A percentile compares a stretch with the other conserved stretches of the same genome.
These are phyloP conservation scores for Suhomyces bolitotheri DNA, from an alignment of 1,139 yeast species.

Conservation along the genomic window DNA sequence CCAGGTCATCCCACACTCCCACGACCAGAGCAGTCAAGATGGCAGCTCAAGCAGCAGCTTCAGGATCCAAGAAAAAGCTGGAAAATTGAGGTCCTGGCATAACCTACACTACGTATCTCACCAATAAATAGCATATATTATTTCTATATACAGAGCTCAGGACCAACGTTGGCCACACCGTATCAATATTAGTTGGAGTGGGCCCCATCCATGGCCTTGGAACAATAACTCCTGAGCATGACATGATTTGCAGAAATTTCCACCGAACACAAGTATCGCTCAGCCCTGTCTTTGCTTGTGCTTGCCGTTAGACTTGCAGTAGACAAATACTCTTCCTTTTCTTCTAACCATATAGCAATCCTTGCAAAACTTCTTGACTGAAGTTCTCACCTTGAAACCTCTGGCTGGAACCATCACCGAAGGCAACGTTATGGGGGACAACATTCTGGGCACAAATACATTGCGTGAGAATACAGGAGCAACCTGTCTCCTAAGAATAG, in stretches of 20 bases:
- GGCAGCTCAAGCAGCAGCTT: constrained; percentile 20
- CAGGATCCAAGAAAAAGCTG: constrained; percentile 3
- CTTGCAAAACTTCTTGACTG: constrained; percentile 88
- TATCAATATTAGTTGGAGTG: too few relatives aligned
- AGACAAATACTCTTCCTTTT: constrained; percentile 90
- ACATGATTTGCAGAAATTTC: too few relatives aligned
- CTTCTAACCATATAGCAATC: constrained; percentile 93
- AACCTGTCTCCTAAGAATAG: constrained; percentile 19
- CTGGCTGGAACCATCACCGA: constrained; percentile 13
- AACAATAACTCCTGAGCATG: too few relatives aligned
- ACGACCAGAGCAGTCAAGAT: constrained; percentile 43
- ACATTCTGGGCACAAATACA: constrained; percentile 15
- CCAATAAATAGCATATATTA: too few relatives aligned
- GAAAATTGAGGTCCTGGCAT: too few relatives aligned
- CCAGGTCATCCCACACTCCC: constrained; percentile 31
- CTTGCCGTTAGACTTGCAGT: constrained; percentile 88
- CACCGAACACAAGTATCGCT: too few relatives aligned
- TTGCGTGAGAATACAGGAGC: constrained; percentile 16
- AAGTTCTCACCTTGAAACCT: constrained; percentile 54
- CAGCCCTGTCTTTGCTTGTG: constrained; percentile 97
- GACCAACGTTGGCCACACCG: too few relatives aligned
- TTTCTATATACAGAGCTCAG: too few relatives aligned
- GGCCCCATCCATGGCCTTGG: too few relatives aligned
- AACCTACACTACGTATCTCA: too few relatives aligned
- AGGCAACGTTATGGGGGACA: constrained; percentile 14